These are phyloP conservation scores for Trametes pubescens DNA, from an alignment of 1,284 basidiomycete genomes.

Conservation along the genomic window DNA sequence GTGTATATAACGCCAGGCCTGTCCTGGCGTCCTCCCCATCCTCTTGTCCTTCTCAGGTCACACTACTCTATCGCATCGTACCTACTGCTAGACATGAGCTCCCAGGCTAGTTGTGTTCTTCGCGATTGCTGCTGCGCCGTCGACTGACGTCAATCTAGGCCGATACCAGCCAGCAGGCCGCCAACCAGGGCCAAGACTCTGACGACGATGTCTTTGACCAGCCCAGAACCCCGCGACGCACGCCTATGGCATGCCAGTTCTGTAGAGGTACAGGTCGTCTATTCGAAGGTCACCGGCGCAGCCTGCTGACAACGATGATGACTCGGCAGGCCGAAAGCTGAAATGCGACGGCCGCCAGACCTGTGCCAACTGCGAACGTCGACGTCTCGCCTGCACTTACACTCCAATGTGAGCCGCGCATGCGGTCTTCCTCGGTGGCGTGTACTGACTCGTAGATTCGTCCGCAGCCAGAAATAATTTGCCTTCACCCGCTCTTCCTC, in stretches of 20 bases:
- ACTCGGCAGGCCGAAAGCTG: constrained; percentile 39
- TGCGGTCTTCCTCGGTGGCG: neutral
- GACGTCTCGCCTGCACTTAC: constrained; percentile 40
- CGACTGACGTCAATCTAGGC: constrained; percentile 9
- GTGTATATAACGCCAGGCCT: constrained; percentile 1
- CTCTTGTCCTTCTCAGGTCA: neutral
- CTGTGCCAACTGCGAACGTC: constrained; percentile 40
- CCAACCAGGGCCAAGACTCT: constrained; percentile 35
- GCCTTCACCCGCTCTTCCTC: constrained; percentile 5
- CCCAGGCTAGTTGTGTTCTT: constrained; percentile 18
- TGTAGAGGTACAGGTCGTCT: constrained; percentile 37
- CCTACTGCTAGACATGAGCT: constrained; percentile 21
- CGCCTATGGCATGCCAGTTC: constrained; percentile 44
- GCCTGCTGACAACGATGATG: constrained; percentile 6
- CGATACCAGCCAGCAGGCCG: constrained; percentile 21
- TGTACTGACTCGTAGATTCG: constrained; percentile 5
- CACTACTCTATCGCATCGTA: neutral
- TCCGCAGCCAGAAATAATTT: constrained; percentile 29
- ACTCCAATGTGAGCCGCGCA: constrained; percentile 37
- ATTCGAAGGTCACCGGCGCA: neutral
- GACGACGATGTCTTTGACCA: constrained; percentile 42
- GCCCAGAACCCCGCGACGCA: constrained; percentile 43
- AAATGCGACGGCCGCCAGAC: constrained; percentile 42
- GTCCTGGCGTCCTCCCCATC: constrained; percentile 2
- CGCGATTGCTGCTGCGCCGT: neutral